Base-by-base conservation (phyloP, 2,329 filamentous ascomycete genomes). In the Penicillium sp. region DNA sequence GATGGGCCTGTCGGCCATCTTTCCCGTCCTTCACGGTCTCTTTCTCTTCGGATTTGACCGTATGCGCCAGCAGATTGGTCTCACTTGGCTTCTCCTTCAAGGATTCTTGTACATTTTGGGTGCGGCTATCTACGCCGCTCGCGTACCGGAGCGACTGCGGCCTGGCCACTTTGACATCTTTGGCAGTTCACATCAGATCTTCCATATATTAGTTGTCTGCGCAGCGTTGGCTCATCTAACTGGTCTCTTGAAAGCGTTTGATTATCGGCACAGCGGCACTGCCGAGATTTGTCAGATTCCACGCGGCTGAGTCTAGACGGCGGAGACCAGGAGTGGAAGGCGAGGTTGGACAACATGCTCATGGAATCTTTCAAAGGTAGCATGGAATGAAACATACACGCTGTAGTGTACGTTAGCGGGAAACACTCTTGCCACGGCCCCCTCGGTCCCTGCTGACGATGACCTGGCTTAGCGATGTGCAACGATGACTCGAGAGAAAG, bases 131-230 rank as follows among this genome's bases (percentile, higher is more conserved):
- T 97, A 99, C 72, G 94, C 92, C 6, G 80, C 84, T 49, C 87
- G 94, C 33, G 87, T 93, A 74, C 94, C 94, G 0, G 94, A 99
- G 77, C 82, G 91, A 55, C 85, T 82, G 67, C 83, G 78, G 40
- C 94, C 93, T 0, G 90, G 91, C 1, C 79, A 73, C 7, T 97
- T 93, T 68, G 94, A 99, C 74, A 90, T 97, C 48, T 90, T 90
- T 84, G 93, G 94, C 33, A 92, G 87, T 70, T 96, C 91, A 18
- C 94, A 99, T 74, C 94, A 99, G 76, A 89, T 99, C 60, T 99
- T 99, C 73, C 94, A 99, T 77, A 79, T 96, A 34, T 82, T 94
- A 60, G 92, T 99, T 24, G 79, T 97, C 14, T 73, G 92, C 56
- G 94, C 94, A 0, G 93, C 91, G 0, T 82, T 84, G 1, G 84